Conservation (phyloP, 169 alveolate genomes). For the Eimeria sp. region DNA sequence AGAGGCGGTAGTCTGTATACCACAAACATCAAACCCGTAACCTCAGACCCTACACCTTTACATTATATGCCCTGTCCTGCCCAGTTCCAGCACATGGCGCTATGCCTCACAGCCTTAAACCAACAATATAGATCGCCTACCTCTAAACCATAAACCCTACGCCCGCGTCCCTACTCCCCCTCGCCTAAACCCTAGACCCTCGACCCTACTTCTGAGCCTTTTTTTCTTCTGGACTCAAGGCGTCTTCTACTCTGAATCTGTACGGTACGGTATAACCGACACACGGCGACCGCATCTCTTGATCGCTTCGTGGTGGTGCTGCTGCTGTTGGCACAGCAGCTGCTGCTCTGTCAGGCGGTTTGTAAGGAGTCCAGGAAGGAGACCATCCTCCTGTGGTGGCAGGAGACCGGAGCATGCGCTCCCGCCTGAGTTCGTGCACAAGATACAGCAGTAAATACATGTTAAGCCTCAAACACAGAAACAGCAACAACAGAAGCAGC, state of each 20-base stretch:
- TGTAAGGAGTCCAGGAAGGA: conserved; percentile 6
- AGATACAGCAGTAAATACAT: neutral
- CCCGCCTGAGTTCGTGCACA: neutral
- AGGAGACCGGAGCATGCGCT: neutral
- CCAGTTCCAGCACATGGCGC: neutral
- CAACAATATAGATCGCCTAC: too few relatives aligned
- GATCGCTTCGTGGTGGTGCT: neutral
- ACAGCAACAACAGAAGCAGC: conserved; percentile 7
- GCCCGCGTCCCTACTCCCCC: neutral
- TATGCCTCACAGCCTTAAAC: neutral
- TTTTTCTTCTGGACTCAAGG: neutral
- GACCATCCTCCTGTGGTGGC: neutral
- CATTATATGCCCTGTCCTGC: too few relatives aligned
- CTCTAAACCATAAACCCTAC: too few relatives aligned
- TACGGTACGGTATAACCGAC: neutral
- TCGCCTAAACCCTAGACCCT: conserved; percentile 7
- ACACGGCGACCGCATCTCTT: neutral
- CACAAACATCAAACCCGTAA: neutral
- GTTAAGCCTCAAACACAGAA: neutral
- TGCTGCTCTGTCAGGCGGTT: conserved; percentile 3
- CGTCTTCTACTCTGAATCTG: neutral
- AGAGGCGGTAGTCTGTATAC: neutral
- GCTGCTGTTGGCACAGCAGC: neutral
- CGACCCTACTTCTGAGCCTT: neutral
- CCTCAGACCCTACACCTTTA: too few relatives aligned